Conservation (phyloP, 208 protist genomes). For the Acanthamoeba lenticulata region DNA sequence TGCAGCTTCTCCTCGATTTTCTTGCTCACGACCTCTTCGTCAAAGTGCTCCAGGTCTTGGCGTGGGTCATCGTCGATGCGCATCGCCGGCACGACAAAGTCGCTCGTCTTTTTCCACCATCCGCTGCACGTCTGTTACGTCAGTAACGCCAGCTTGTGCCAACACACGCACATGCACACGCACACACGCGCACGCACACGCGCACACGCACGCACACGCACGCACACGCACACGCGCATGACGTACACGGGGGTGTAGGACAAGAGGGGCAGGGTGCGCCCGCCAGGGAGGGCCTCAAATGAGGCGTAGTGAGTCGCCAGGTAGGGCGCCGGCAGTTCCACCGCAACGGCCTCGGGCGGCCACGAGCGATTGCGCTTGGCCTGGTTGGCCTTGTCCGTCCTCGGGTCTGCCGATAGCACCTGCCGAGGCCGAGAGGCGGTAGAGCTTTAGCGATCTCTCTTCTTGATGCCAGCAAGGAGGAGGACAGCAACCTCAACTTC, state of each 20-base stretch:
- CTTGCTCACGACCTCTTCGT: not conserved
- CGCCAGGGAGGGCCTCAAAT: not conserved
- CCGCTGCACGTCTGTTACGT: not conserved
- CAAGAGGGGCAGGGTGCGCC: not conserved
- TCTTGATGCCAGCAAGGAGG: not conserved
- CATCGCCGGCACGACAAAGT: too few species aligned
- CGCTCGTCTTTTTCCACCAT: too few species aligned
- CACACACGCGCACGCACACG: too few species aligned
- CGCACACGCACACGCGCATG: too few species aligned
- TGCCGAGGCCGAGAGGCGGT: not conserved
- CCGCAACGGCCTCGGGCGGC: constrained; percentile 9
- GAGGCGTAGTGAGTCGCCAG: not conserved
- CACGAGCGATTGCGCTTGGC: not conserved
- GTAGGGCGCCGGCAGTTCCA: not conserved
- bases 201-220: too few species aligned
- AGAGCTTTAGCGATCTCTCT: not conserved
- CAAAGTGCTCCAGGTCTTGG: constrained; percentile 21
- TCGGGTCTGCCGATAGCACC: not conserved
- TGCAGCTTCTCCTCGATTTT: not conserved
- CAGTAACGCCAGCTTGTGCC: not conserved
- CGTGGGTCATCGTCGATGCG: not conserved
- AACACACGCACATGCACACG: too few species aligned
- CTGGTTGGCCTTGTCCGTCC: not conserved
- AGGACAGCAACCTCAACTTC: not conserved
- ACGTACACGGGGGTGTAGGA: constrained; percentile 21